Evolutionary conservation across 2,329 filamentous ascomycete genomes (phyloP).

Genomic region (Xylaria arbuscula): DNA sequence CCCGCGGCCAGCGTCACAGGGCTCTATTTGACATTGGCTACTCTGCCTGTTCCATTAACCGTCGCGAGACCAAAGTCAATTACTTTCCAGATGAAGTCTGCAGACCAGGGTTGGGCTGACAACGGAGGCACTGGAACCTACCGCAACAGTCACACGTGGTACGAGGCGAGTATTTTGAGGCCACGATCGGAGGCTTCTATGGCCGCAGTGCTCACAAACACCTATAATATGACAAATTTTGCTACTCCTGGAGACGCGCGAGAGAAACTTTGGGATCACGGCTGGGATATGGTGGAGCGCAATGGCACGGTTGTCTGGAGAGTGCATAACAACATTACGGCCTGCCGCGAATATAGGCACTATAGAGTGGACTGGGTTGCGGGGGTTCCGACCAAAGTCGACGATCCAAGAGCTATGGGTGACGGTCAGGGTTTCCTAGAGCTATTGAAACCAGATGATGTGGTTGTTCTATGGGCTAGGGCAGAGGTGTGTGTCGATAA

Average conservation of each 20-base stretch:
- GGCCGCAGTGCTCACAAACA: slow-evolving; percentile 12
- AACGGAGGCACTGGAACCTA: slow-evolving; percentile 38
- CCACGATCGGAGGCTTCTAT: slow-evolving; percentile 15
- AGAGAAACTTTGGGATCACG: slow-evolving; percentile 17
- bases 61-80: slow-evolving; percentile 28
- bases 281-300: slow-evolving; percentile 37
- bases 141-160: slow-evolving; percentile 41
- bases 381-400: slow-evolving; percentile 21
- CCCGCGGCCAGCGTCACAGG: slow-evolving; percentile 17
- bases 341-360: slow-evolving; percentile 12
- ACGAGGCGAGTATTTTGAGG: slow-evolving; percentile 40
- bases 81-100: slow-evolving; percentile 39
- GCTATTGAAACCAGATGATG: slow-evolving; percentile 27
- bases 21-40: slow-evolving; percentile 15
- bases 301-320: slow-evolving; percentile 30
- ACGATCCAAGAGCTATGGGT: slow-evolving; percentile 27
- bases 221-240: slow-evolving; percentile 7
- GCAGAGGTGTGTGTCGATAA: slow-evolving; percentile 33
- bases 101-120: slow-evolving; percentile 40
- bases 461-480: slow-evolving; percentile 38
- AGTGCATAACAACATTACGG: slow-evolving; percentile 36
- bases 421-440: slow-evolving; percentile 36
- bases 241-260: slow-evolving; percentile 9
- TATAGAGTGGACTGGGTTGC: slow-evolving; percentile 36
- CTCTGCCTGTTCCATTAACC: slow-evolving; percentile 14